Evolutionary conservation across 495 filamentous ascomycete species (phyloP).

Genomic region (Xanthoparmelia taractica): DNA sequence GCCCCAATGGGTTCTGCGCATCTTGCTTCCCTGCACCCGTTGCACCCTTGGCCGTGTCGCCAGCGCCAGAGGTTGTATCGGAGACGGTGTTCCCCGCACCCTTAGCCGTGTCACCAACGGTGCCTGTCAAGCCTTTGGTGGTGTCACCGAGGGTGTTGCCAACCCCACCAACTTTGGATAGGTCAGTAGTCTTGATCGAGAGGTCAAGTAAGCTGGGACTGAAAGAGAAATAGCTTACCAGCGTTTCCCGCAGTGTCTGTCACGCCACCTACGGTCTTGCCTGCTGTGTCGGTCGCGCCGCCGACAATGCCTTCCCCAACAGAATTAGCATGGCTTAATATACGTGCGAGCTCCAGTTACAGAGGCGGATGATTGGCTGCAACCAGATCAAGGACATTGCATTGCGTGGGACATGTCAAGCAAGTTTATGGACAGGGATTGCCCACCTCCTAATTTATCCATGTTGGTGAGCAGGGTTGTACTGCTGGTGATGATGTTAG

Average conservation of each 20-base stretch:
- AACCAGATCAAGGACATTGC: not conserved
- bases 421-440: not conserved
- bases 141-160: slow-evolving; percentile 19
- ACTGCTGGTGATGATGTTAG: not conserved
- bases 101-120: slow-evolving; percentile 14
- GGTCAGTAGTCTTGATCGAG: not conserved
- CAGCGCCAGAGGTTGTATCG: slow-evolving; percentile 16
- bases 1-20: slow-evolving; percentile 24
- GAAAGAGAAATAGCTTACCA: slow-evolving; percentile 1
- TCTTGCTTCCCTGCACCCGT: slow-evolving; percentile 18
- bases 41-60: slow-evolving; percentile 7
- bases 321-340: not conserved
- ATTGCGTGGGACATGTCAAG: not conserved
- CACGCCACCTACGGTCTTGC: slow-evolving; percentile 48
- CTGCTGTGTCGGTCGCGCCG: slow-evolving; percentile 48
- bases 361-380: not conserved
- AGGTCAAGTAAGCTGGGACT: not conserved
- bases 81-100: slow-evolving; percentile 14
- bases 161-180: slow-evolving; percentile 15
- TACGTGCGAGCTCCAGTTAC: no score
- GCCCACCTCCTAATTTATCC: slow-evolving; percentile 3
- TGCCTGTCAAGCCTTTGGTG: slow-evolving; percentile 21
- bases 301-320: slow-evolving; percentile 24
- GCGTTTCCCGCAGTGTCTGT: slow-evolving; percentile 22
- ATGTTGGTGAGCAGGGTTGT: not conserved